Conservation (phyloP, 2,329 filamentous ascomycete species). For the Cercospora citrullina region DNA sequence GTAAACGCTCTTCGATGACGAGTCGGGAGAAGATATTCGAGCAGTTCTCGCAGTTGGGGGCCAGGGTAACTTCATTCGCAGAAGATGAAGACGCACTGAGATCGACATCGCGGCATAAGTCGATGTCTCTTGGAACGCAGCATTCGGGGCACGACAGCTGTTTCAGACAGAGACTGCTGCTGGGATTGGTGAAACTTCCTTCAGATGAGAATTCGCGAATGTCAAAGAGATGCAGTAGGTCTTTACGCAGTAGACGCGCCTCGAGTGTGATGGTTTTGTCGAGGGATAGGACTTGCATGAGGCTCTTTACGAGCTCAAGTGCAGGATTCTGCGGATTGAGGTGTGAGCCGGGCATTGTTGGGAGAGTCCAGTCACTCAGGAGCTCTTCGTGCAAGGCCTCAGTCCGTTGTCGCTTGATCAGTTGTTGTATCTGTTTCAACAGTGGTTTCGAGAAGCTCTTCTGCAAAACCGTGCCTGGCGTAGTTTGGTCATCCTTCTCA, state of each 20-base stretch:
- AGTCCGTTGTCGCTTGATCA: conserved; percentile 83
- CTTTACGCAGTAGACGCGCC: conserved; percentile 82
- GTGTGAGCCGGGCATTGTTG: conserved; percentile 72
- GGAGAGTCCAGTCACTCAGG: conserved; percentile 83
- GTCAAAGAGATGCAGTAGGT: conserved; percentile 86
- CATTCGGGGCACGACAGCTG: conserved; percentile 88
- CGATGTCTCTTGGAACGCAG: conserved; percentile 83
- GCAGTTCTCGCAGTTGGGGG: conserved; percentile 63
- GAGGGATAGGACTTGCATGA: conserved; percentile 88
- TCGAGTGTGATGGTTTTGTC: conserved; percentile 90
- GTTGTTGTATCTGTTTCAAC: conserved; percentile 78
- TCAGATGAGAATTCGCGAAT: conserved; percentile 90
- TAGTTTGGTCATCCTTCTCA: conserved; percentile 60
- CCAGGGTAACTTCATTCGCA: conserved; percentile 23
- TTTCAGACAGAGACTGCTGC: conserved; percentile 67
- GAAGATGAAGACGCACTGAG: conserved; percentile 52
- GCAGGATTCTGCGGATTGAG: conserved; percentile 67
- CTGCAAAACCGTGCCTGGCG: conserved; percentile 66
- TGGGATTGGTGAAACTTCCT: conserved; percentile 85
- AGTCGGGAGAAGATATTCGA: conserved; percentile 73
- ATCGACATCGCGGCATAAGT: conserved; percentile 87
- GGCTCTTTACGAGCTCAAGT: conserved; percentile 84
- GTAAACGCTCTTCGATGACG: conserved; percentile 77
- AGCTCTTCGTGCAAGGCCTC: conserved; percentile 89
- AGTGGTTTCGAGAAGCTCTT: conserved; percentile 83